Conservation (phyloP, 495 filamentous ascomycete genomes). For the Friedmanniomyces simplex region DNA sequence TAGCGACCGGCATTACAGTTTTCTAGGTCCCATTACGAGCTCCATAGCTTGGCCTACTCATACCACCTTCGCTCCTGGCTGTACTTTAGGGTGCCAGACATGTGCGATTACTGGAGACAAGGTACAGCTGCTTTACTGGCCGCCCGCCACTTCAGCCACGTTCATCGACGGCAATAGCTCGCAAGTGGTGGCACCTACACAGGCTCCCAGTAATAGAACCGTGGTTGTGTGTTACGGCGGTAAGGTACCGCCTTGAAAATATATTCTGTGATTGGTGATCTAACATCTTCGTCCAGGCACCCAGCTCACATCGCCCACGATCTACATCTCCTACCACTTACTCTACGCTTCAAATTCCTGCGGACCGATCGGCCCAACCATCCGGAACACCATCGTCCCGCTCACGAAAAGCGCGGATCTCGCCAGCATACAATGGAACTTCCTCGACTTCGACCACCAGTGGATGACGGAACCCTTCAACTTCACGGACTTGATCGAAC, state of each 20-base stretch:
- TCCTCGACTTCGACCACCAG: neutral
- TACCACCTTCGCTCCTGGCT: constrained; percentile 7
- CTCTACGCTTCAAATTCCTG: constrained; percentile 5
- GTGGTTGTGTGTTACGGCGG: neutral
- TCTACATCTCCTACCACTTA: constrained; percentile 3
- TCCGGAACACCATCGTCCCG: neutral
- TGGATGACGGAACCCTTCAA: constrained; percentile 1
- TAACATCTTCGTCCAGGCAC: neutral
- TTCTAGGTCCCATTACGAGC: neutral
- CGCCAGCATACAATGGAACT: neutral
- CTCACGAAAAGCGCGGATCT: neutral
- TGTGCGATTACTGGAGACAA: constrained; percentile 5
- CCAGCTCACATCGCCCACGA: constrained; percentile 1
- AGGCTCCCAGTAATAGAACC: neutral
- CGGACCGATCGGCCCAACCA: neutral
- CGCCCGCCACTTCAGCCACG: neutral
- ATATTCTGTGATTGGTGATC: no score
- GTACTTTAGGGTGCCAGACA: constrained; percentile 2
- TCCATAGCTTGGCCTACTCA: neutral
- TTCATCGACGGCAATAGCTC: neutral
- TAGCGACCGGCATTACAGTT: neutral
- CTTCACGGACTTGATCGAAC: constrained; percentile 1
- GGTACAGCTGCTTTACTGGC: constrained; percentile 12
- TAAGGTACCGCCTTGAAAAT: neutral
- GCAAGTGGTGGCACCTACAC: neutral